A percentile compares a stretch with the other conserved stretches of the same genome.
phyloP scores from a whole-genome alignment of 306 rosid species.

The Amphicarpaea edgeworthii region DNA sequence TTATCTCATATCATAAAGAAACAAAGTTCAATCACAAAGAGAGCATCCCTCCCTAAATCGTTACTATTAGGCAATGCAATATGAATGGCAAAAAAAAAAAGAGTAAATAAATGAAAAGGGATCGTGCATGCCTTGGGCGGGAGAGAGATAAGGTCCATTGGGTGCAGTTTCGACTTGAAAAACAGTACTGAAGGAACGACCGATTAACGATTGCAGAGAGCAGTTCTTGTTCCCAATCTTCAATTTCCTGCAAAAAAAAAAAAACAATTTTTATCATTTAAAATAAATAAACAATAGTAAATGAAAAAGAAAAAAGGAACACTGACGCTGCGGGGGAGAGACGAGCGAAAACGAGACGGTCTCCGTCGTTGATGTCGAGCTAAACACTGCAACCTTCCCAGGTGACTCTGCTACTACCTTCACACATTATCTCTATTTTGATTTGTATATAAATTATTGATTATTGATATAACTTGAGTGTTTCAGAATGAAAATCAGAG shows the following conservation, averaged over 20 bases:
- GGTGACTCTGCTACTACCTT: conserved; percentile 51
- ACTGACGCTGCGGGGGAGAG: conserved; percentile 80
- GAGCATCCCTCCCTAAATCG: no score
- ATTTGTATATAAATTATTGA: no score
- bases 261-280: background rate
- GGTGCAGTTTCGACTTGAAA: conserved; percentile 73
- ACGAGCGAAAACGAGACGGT: conserved; percentile 92
- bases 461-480: no score
- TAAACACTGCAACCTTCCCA: conserved; percentile 95
- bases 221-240: conserved; percentile 87
- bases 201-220: conserved; percentile 76
- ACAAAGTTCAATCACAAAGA: background rate
- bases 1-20: no score
- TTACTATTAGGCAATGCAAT: no score
- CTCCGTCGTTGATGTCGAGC: conserved; percentile 93
- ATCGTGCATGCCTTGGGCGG: conserved; percentile 63
- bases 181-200: conserved; percentile 77
- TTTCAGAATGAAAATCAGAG: no score
- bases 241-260: conserved; percentile 74
- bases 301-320: background rate
- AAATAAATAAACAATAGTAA: background rate
- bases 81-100: no score
- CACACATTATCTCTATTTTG: background rate
- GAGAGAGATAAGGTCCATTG: conserved; percentile 60
- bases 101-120: no score